Evolutionary conservation across 164 flowering plant species (phyloP).

Genomic region (Stephania japonica): DNA sequence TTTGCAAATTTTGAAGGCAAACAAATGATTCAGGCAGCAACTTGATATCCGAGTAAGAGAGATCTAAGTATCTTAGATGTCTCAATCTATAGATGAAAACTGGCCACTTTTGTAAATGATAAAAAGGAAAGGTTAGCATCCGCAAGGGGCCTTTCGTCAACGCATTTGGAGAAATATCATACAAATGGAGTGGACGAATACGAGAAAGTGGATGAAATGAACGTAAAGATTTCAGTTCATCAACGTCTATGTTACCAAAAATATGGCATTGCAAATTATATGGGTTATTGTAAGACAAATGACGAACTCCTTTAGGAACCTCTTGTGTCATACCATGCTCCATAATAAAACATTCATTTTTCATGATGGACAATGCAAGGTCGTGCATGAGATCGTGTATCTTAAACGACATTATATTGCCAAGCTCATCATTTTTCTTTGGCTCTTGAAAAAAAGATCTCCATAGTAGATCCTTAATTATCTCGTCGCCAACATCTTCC

Average conservation of each 20-base stretch:
- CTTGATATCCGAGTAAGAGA: background rate
- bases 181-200: background rate
- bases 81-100: background rate
- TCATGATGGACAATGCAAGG: background rate
- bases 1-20: background rate
- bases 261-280: background rate
- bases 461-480: background rate
- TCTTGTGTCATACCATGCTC: background rate
- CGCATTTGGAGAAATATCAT: background rate
- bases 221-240: background rate
- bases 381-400: conserved; percentile 7
- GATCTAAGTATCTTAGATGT: background rate
- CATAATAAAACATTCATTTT: background rate
- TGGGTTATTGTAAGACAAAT: background rate
- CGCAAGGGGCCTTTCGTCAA: background rate
- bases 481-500: background rate
- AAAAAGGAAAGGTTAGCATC: background rate
- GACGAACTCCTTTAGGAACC: background rate
- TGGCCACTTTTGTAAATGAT: background rate
- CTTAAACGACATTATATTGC: background rate
- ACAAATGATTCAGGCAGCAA: no score
- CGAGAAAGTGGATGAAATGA: background rate
- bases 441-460: conserved; percentile 7
- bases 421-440: background rate
- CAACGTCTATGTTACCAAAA: background rate